Percentiles rank a stretch among this genome's conserved stretches.
These are phyloP conservation scores for Fusarium tanahbumbuense DNA, from an alignment of 2,329 filamentous ascomycete genomes.

Conservation along the genomic window DNA sequence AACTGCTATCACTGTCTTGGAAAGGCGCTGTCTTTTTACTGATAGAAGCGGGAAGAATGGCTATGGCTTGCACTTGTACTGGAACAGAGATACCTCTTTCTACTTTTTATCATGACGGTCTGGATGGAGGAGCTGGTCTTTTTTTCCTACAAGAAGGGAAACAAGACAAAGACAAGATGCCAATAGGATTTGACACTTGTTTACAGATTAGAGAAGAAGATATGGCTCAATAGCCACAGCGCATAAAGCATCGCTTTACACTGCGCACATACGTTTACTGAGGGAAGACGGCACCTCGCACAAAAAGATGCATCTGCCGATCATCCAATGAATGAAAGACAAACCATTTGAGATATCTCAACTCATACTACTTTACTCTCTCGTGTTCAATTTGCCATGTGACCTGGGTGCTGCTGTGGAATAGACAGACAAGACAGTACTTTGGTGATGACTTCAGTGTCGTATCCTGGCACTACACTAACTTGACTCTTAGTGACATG, in stretches of 20 bases:
- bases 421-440: not conserved
- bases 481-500: not conserved
- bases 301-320: slow-evolving; percentile 34
- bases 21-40: slow-evolving; percentile 40
- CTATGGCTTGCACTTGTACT: slow-evolving; percentile 36
- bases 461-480: not conserved
- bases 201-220: slow-evolving; percentile 35
- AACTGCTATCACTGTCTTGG: slow-evolving; percentile 22
- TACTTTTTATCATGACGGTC: slow-evolving; percentile 32
- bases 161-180: slow-evolving; percentile 4
- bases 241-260: slow-evolving; percentile 11
- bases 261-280: slow-evolving; percentile 39
- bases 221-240: slow-evolving; percentile 37
- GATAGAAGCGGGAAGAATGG: slow-evolving; percentile 44
- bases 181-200: slow-evolving; percentile 10
- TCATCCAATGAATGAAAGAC: slow-evolving; percentile 39
- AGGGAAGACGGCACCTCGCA: slow-evolving; percentile 38
- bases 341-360: slow-evolving; percentile 29
- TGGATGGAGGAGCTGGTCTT: slow-evolving; percentile 5
- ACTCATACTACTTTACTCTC: slow-evolving; percentile 4
- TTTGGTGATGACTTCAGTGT: not conserved
- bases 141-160: slow-evolving; percentile 3
- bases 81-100: slow-evolving; percentile 40
- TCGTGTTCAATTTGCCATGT: not conserved
- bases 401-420: not conserved